phyloP scores from a whole-genome alignment of 2,329 filamentous ascomycete species.

The Pleomassaria siparia region DNA sequence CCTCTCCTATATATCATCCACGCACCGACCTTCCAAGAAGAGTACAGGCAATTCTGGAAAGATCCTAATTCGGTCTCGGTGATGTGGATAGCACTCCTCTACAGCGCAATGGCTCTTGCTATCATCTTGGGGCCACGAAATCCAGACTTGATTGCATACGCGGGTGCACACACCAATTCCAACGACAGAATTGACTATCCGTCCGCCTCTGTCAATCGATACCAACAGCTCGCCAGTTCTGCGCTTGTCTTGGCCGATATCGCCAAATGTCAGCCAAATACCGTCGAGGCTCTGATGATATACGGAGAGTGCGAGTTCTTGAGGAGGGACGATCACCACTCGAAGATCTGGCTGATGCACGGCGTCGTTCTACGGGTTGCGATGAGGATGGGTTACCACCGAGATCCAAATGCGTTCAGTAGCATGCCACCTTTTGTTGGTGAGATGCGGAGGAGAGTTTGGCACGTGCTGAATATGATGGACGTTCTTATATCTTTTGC shows the following conservation, averaged over 20 bases:
- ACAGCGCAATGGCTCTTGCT: constrained; percentile 20
- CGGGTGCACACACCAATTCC: constrained; percentile 11
- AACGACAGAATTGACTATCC: constrained; percentile 11
- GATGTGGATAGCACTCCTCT: constrained; percentile 25
- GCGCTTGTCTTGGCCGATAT: constrained; percentile 30
- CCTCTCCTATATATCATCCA: constrained; percentile 27
- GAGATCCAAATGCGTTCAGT: constrained; percentile 15
- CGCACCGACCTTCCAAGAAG: constrained; percentile 23
- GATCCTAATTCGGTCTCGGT: constrained; percentile 15
- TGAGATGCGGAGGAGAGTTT: constrained; percentile 42
- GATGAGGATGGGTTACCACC: constrained; percentile 33
- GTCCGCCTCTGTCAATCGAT: not conserved
- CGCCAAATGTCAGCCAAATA: constrained; percentile 23
- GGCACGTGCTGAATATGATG: constrained; percentile 35
- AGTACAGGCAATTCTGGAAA: constrained; percentile 27
- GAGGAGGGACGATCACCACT: constrained; percentile 21
- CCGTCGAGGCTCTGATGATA: constrained; percentile 19
- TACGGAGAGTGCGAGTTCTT: constrained; percentile 24
- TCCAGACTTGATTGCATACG: constrained; percentile 19
- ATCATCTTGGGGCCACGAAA: constrained; percentile 27
- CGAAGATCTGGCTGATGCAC: constrained; percentile 27
- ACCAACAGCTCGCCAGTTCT: constrained; percentile 25
- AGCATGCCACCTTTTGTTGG: constrained; percentile 35
- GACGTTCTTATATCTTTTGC: constrained; percentile 39
- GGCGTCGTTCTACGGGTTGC: constrained; percentile 25